phyloP scores from a whole-genome alignment of 148 eudicot genomes.

The Beta vulgaris region DNA sequence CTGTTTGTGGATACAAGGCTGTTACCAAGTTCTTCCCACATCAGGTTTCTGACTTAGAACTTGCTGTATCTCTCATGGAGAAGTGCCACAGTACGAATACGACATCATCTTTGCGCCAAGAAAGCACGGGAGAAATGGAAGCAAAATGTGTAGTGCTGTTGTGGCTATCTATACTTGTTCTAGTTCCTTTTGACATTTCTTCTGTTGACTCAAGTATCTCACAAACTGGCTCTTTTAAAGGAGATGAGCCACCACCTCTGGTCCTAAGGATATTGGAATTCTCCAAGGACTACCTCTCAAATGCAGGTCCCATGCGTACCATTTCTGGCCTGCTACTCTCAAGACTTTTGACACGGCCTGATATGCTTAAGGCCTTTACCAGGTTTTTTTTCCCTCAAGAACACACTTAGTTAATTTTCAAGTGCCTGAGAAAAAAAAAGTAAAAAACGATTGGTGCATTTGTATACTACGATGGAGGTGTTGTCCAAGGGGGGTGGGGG shows the following conservation, averaged over 20 bases:
- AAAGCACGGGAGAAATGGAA: conserved; percentile 99
- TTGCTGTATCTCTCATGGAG: conserved; percentile 88
- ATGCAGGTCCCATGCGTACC: conserved; percentile 94
- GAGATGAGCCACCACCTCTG: conserved; percentile 77
- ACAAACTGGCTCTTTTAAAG: conserved; percentile 30
- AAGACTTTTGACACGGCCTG: conserved; percentile 90
- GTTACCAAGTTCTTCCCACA: conserved; percentile 96
- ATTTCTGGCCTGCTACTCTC: conserved; percentile 88
- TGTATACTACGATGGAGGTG: neutral
- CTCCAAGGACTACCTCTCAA: conserved; percentile 84
- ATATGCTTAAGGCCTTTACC: conserved; percentile 75
- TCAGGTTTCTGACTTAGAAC: conserved; percentile 95
- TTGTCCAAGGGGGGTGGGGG: neutral
- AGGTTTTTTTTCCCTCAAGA: conserved; percentile 43
- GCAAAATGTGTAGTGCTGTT: conserved; percentile 75
- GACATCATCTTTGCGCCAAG: conserved; percentile 68
- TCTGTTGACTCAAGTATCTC: conserved; percentile 87
- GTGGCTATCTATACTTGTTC: conserved; percentile 92
- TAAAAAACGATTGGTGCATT: neutral
- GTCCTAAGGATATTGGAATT: conserved; percentile 63
- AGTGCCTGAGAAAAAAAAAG: neutral
- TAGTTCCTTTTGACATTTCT: conserved; percentile 91
- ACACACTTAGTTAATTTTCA: neutral
- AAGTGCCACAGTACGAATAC: conserved; percentile 57
- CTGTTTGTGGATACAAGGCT: conserved; percentile 92